Evolutionary conservation across 2,329 filamentous ascomycete genomes (phyloP), one percentile per base, ranked within the genome.

Genomic region (Juglanconis sp.): DNA sequence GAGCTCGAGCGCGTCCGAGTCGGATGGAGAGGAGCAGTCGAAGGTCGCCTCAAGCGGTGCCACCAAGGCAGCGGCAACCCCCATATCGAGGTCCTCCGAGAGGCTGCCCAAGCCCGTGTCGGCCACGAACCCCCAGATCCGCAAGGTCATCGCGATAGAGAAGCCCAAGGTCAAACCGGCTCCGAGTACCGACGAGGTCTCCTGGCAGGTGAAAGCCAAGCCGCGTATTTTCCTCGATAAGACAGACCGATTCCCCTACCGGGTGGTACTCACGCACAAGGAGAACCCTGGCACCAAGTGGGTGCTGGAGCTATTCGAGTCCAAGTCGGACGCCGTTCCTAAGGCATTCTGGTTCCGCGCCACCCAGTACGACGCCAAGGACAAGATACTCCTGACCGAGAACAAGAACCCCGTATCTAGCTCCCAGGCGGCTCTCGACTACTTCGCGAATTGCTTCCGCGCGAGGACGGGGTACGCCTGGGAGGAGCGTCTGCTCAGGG

Each of bases 301-400:
- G 44, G n/a, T 56, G 5, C 49, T 63, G n/a, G 32, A 92, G 87
- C 78, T 93, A 54, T 90, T 86, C 74, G 85, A 91, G 71, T 88
- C 87, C 5, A 79, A 84, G 62, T 75, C 79, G 10, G 73, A 74
- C 13, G 87, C 87, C 35, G 40, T 55, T 31, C 35, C 47, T 0
- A 77, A 76, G 61, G 79, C 83, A 0, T 92, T 91, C 73, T 82
- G 80, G 65, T 83, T 85, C 50, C 82, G 82, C 7, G 80, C 79
- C 51, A 83, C 83, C 57, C 77, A 76, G 65, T 77, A 76, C 66
- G 76, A 77, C 56, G 75, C 73, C 57, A 71, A 72, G 6, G 73
- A 74, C 60, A 13, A 13, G 3, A 15, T 35, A 6, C 30, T 31
- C 3, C 2, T 30, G 31, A 17, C 31, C 7, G 44, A 56, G 24